phyloP scores from a whole-genome alignment of 495 filamentous ascomycete species.

The Penicillium arizonense region DNA sequence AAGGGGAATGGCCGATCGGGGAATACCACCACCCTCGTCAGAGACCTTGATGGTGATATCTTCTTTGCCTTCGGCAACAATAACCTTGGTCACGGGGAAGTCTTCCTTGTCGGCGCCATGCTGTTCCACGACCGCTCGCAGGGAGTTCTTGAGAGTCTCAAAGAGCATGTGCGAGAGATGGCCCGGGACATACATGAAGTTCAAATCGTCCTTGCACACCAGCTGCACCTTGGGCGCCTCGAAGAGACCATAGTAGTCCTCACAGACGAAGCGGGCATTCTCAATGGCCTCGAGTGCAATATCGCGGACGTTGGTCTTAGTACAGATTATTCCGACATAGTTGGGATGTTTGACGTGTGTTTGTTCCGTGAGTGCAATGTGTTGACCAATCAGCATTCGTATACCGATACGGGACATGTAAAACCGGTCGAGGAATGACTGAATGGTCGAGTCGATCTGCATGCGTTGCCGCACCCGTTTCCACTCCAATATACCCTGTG shows the following conservation, averaged over 20 bases:
- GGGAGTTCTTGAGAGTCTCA: conserved; percentile 96
- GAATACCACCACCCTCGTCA: conserved; percentile 95
- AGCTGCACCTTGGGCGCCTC: conserved; percentile 96
- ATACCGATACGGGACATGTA: conserved; percentile 99
- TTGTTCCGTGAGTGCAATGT: conserved; percentile 94
- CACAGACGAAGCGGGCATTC: conserved; percentile 96
- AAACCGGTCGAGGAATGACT: conserved; percentile 95
- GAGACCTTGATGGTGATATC: conserved; percentile 98
- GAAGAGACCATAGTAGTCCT: conserved; percentile 97
- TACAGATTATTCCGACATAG: conserved; percentile 98
- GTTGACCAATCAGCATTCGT: conserved; percentile 97
- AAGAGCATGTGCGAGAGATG: conserved; percentile 99
- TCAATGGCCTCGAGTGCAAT: conserved; percentile 96
- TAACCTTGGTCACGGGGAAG: conserved; percentile 94
- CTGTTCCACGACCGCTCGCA: conserved; percentile 93
- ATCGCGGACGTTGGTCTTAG: conserved; percentile 94
- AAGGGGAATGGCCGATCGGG: conserved; percentile 83
- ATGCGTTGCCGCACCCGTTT: conserved; percentile 94
- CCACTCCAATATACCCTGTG: conserved; percentile 96
- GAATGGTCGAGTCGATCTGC: conserved; percentile 97
- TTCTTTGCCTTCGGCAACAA: conserved; percentile 95
- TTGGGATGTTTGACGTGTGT: conserved; percentile 80
- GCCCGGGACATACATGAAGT: conserved; percentile 99
- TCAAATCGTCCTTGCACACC: conserved; percentile 85
- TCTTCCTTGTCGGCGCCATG: conserved; percentile 93